These are phyloP conservation scores for Dipodascus geniculatus DNA, from an alignment of 805 yeast species.

Conservation along the genomic window DNA sequence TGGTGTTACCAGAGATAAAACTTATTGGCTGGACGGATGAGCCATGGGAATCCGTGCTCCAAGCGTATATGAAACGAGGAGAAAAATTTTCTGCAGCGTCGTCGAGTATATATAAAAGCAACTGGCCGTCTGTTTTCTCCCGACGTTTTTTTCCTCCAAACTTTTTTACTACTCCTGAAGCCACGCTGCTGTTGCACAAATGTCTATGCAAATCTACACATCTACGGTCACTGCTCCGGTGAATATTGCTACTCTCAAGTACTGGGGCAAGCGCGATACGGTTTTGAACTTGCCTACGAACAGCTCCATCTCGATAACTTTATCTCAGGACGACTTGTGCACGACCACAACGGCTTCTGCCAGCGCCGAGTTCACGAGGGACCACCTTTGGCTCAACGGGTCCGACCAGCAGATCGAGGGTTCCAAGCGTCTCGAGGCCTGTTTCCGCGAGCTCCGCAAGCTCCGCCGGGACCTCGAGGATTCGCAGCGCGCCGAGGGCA, in stretches of 20 bases:
- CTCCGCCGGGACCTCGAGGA: slow-evolving; percentile 54
- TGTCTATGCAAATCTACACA: slow-evolving; percentile 31
- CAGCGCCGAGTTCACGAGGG: slow-evolving; percentile 41
- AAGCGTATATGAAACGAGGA: too few relatives aligned
- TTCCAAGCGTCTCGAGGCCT: slow-evolving; percentile 40
- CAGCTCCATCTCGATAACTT: slow-evolving; percentile 88
- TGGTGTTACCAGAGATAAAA: background rate
- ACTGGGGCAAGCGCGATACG: slow-evolving; percentile 97
- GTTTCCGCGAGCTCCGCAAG: slow-evolving; percentile 61
- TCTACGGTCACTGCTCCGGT: slow-evolving; percentile 95
- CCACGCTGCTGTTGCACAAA: too few relatives aligned
- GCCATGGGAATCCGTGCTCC: too few relatives aligned
- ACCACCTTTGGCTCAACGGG: slow-evolving; percentile 82
- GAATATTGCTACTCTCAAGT: slow-evolving; percentile 91
- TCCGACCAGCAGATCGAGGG: slow-evolving; percentile 56
- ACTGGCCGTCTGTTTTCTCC: too few relatives aligned
- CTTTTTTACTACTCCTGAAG: too few relatives aligned
- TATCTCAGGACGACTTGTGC: slow-evolving; percentile 80
- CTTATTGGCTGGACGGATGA: too few relatives aligned
- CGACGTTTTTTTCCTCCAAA: background rate
- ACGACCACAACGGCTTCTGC: slow-evolving; percentile 86
- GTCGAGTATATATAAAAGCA: too few relatives aligned
- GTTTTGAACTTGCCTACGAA: slow-evolving; percentile 87
- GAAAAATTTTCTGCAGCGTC: too few relatives aligned
- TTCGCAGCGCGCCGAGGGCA: slow-evolving; percentile 30